Conservation (phyloP, 345 rosid genomes). For the Capsella bursapastoris region DNA sequence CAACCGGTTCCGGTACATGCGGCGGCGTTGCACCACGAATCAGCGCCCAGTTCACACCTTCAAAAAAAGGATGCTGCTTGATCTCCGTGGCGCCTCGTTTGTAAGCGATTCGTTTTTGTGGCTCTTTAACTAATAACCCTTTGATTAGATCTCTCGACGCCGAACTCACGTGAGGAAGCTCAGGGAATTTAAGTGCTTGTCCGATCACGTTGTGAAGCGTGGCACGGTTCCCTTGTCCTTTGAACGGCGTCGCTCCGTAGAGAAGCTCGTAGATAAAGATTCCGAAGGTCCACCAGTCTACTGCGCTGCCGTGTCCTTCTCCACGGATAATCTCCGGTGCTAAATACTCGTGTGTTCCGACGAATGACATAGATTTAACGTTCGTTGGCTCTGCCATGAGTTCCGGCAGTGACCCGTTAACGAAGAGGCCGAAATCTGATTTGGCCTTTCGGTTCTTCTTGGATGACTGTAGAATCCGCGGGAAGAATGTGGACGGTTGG, state of each 20-base stretch:
- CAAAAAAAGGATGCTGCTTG: conserved; percentile 88
- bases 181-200: conserved; percentile 83
- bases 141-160: conserved; percentile 78
- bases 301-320: conserved; percentile 98
- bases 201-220: conserved; percentile 89
- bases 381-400: conserved; percentile 95
- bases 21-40: conserved; percentile 88
- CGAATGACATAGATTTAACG: conserved; percentile 91
- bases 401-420: conserved; percentile 76
- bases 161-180: conserved; percentile 64
- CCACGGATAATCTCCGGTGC: conserved; percentile 94
- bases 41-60: conserved; percentile 90
- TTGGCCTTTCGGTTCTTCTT: conserved; percentile 86
- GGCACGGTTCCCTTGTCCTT: conserved; percentile 88
- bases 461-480: conserved; percentile 66
- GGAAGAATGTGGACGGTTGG: conserved; percentile 81
- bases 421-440: conserved; percentile 72
- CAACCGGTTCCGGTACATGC: conserved; percentile 76
- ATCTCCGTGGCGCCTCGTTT: conserved; percentile 93
- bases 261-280: conserved; percentile 85
- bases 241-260: conserved; percentile 87
- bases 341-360: conserved; percentile 89
- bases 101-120: conserved; percentile 77
- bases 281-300: conserved; percentile 97
- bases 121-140: conserved; percentile 80